Base-by-base conservation (phyloP, 106 monocot species). In the Alisma plantagoaquatica region DNA sequence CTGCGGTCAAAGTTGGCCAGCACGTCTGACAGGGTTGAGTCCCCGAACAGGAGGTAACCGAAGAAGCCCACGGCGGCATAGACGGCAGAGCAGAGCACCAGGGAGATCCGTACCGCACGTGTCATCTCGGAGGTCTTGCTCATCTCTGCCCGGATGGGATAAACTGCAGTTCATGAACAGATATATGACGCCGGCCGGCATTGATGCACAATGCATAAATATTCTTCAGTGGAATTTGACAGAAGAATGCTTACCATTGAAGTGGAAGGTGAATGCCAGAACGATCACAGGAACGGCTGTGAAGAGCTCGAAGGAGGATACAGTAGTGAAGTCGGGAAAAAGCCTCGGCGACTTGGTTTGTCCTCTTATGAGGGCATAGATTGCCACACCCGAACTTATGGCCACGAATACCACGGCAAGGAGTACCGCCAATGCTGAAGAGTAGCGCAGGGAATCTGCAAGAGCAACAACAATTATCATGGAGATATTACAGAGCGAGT, bases 401-500 rank as follows among this genome's bases (percentile, higher is more conserved):
- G 57, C 49, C 41, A 67, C 67, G 49, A 67, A 67, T 9, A 67
- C 49, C 19, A 67, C 67, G 0, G 67, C 67, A 8, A 67, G 35
- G 4, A 29, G 31, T 49, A 67, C 67, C 20, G 67, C 56, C 30
- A 67, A n/a, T 15, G 67, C 67, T 8, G 67, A 67, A 35, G 67
- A 57, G 21, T 67, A 67, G 16, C 48, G 51, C 57, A 67, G 49
- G n/a, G 67, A 67, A 27, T 57, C 67, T 67, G 56, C 15, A 33
- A 15, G 16, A 62, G 84, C 81, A 81, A 85, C n/a, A 84, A 84
- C 0, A 70, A 84, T 22, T 77, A 84, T 46, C 74, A 84, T 28
- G 61, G 91, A 66, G 77, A 64, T 69, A 84, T 84, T 52, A 84
- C 91, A 16, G 84, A 84, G 91, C 56, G 63, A 54, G 91, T n/a